Evolutionary conservation across 2,329 filamentous ascomycete species (phyloP).

Genomic region (Pseudogymnoascus sp.): DNA sequence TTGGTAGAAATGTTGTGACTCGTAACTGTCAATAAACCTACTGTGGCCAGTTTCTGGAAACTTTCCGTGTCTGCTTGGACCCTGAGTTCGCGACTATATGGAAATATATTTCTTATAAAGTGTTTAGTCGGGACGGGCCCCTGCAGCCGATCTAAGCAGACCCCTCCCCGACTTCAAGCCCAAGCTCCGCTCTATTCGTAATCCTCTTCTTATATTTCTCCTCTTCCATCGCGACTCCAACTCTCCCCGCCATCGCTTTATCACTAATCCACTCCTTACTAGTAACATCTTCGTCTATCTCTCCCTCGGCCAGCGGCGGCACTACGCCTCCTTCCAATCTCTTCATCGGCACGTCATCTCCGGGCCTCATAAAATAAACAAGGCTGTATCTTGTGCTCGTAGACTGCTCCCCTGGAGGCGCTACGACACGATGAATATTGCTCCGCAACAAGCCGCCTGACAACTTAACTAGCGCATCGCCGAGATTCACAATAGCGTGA

Average conservation of each 20-base stretch:
- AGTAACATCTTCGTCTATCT: slow-evolving; percentile 18
- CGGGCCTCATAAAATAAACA: slow-evolving; percentile 48
- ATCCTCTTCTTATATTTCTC: slow-evolving; percentile 7
- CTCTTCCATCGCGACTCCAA: neutral
- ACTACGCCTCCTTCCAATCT: slow-evolving; percentile 21
- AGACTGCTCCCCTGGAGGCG: slow-evolving; percentile 25
- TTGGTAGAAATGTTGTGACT: neutral
- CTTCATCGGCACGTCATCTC: slow-evolving; percentile 35
- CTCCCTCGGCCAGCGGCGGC: slow-evolving; percentile 16
- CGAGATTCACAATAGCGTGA: slow-evolving; percentile 33
- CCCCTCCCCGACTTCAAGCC: neutral
- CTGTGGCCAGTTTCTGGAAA: neutral
- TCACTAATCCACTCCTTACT: slow-evolving; percentile 22
- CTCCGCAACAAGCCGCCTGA: slow-evolving; percentile 28
- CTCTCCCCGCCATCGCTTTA: slow-evolving; percentile 6
- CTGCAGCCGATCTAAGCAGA: neutral
- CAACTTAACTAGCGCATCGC: slow-evolving; percentile 32
- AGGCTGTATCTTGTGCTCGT: slow-evolving; percentile 38
- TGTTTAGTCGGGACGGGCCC: neutral
- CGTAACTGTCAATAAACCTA: neutral
- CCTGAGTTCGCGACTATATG: neutral
- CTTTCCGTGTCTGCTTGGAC: neutral
- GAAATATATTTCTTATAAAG: neutral
- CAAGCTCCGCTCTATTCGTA: slow-evolving; percentile 1
- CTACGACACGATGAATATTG: slow-evolving; percentile 31